Evolutionary conservation across 1,139 yeast genomes (phyloP).

Genomic region (Yamadazyma diospyri): DNA sequence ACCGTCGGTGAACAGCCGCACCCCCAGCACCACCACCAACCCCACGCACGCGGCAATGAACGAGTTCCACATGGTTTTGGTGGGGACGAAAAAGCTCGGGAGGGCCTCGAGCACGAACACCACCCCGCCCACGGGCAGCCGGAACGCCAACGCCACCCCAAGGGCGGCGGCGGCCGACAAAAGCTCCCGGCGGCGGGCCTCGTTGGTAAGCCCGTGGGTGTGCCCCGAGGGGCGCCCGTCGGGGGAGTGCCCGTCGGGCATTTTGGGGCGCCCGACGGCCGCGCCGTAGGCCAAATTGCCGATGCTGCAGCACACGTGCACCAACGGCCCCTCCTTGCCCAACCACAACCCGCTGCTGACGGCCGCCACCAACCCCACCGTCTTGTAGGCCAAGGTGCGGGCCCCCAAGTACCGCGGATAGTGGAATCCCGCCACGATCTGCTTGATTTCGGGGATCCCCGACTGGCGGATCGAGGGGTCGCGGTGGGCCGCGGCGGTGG

Average conservation of each 20-base stretch:
- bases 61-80: constrained; percentile 74
- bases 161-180: constrained; percentile 87
- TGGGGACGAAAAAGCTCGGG: constrained; percentile 59
- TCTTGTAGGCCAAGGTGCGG: constrained; percentile 46
- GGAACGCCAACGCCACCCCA: constrained; percentile 91
- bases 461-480: constrained; percentile 53
- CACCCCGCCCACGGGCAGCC: constrained; percentile 94
- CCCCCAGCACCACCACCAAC: constrained; percentile 58
- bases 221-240: constrained; percentile 31
- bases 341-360: constrained; percentile 86
- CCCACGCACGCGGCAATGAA: constrained; percentile 76
- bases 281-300: constrained; percentile 29
- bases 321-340: constrained; percentile 93
- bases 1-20: constrained; percentile 56
- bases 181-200: constrained; percentile 58
- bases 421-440: constrained; percentile 59
- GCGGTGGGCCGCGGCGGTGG: constrained; percentile 29
- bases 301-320: constrained; percentile 76
- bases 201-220: constrained; percentile 25
- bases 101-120: constrained; percentile 77
- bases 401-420: constrained; percentile 47
- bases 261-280: constrained; percentile 33
- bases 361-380: constrained; percentile 54
- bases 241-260: constrained; percentile 4
- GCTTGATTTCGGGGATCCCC: constrained; percentile 70